Percentiles rank a stretch among this genome's conserved stretches.
These are phyloP conservation scores for Russula ochroleuca DNA, from an alignment of 768 basidiomycete genomes.

Conservation along the genomic window DNA sequence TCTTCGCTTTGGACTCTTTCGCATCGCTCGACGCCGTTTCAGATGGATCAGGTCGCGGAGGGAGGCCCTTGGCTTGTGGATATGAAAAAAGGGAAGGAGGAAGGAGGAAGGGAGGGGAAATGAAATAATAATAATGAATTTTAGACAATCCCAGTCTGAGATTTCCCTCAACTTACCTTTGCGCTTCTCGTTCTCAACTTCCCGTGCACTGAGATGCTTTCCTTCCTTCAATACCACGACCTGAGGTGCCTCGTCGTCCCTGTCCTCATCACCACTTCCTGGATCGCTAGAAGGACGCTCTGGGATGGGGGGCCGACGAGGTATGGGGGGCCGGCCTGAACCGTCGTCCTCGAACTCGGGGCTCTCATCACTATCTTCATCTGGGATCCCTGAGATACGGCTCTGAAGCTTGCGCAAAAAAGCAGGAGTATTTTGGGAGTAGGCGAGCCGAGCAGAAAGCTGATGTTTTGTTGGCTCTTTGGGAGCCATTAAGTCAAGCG, in stretches of 20 bases:
- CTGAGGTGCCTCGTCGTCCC: constrained; percentile 76
- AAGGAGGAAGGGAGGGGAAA: background rate
- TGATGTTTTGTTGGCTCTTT: constrained; percentile 70
- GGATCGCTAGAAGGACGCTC: constrained; percentile 62
- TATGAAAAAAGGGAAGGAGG: background rate
- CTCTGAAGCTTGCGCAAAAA: constrained; percentile 67
- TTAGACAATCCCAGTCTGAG: background rate
- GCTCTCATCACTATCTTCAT: constrained; percentile 47
- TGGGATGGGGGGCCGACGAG: constrained; percentile 66
- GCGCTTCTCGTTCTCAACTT: constrained; percentile 73
- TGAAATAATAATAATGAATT: background rate
- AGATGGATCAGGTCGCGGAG: constrained; percentile 44
- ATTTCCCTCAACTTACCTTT: constrained; percentile 47
- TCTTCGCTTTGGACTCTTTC: background rate
- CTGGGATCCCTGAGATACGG: constrained; percentile 50
- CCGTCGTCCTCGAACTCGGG: constrained; percentile 59
- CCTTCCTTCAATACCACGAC: constrained; percentile 86
- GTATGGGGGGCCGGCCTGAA: constrained; percentile 69
- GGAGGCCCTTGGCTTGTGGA: constrained; percentile 53
- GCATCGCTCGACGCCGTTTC: background rate
- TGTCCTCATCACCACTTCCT: constrained; percentile 64
- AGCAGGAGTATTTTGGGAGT: constrained; percentile 54
- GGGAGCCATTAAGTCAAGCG: too few relatives aligned
- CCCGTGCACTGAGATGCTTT: constrained; percentile 75
- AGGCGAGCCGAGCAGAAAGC: constrained; percentile 65